Base-by-base conservation (phyloP, 2,329 filamentous ascomycete species). In the Scopulariopsis brevicaulis region DNA sequence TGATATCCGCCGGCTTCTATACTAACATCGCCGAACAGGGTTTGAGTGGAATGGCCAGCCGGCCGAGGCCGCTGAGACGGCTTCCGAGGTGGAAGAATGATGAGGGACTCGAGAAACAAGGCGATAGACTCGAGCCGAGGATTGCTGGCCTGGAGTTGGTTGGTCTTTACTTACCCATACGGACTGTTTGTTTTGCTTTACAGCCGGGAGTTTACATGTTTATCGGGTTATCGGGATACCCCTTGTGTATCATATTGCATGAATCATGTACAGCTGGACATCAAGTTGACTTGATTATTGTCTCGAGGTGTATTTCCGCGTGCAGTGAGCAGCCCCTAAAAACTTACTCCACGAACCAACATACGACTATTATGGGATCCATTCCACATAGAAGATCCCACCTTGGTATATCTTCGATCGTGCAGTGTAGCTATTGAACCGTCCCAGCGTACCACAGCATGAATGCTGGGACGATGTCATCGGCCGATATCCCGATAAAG, bases 41-140 rank as follows among this genome's bases (percentile, higher is more conserved):
- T 57, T 57, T 22, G 55, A 57, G 40, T 57, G 55, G 55, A 35
- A 57, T 40, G 55, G 52, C 32, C 55, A 28, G n/a, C 32, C 55
- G 28, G 50, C 35, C 34, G 55, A 57, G n/a, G 32, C 55, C 34
- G 50, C 35, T 32, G 55, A 57, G 25, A 57, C 46, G 5, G 37
- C 55, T 15, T 52, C 55, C 12, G 55, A 57, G 34, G 37, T 53
- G 5, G 55, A 53, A 24, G 48, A 52, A 46, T 50, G 46, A 50
- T 14, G 22, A 11, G 46, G 15, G 15, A 7, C n/a, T n/a, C 40
- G 4, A n/a, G 18, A 18, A 46, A n/a, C 40, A 15, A n/a, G 40
- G 15, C 40, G 46, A 50, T 18, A n/a, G 46, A 20, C 2, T 2
- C 4, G n/a, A 22, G 24, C 20, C 8, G 46, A 8, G 15, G 15